Evolutionary conservation across 345 rosid genomes (phyloP).

Genomic region (Citrus glauca): DNA sequence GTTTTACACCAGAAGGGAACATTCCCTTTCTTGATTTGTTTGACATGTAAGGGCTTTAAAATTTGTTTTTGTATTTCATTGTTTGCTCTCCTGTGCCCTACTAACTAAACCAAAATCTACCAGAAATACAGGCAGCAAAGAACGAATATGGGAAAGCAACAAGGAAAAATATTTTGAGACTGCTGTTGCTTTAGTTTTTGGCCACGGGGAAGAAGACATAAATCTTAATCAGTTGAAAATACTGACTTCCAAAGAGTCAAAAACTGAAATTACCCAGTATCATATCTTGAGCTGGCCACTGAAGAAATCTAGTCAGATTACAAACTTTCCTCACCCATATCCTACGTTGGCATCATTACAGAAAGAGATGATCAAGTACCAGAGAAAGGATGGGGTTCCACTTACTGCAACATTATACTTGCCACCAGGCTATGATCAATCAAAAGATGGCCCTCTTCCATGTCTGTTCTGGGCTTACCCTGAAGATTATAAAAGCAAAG

Average conservation of each 20-base stretch:
- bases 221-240: slow-evolving; percentile 65
- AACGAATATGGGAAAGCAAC: slow-evolving; percentile 96
- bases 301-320: slow-evolving; percentile 69
- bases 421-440: slow-evolving; percentile 87
- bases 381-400: slow-evolving; percentile 93
- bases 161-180: slow-evolving; percentile 84
- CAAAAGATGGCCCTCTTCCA: slow-evolving; percentile 90
- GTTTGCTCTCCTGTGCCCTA: slow-evolving; percentile 8
- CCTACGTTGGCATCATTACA: slow-evolving; percentile 87
- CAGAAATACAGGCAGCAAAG: slow-evolving; percentile 92
- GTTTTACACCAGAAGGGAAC: slow-evolving; percentile 97
- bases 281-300: slow-evolving; percentile 82
- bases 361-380: slow-evolving; percentile 97
- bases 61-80: background rate
- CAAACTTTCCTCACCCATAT: slow-evolving; percentile 92
- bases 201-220: slow-evolving; percentile 71
- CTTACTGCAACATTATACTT: slow-evolving; percentile 93
- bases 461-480: slow-evolving; percentile 97
- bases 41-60: slow-evolving; percentile 67
- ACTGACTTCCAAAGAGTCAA: slow-evolving; percentile 88
- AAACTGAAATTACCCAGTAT: slow-evolving; percentile 91
- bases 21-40: slow-evolving; percentile 96
- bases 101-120: slow-evolving; percentile 32
- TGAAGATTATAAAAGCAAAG: slow-evolving; percentile 98
- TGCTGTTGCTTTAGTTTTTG: slow-evolving; percentile 90